Percentiles rank a stretch among this genome's conserved stretches.
Evolutionary conservation across 1,139 yeast species (phyloP).

Genomic region (Trichomonascaceae sp.): DNA sequence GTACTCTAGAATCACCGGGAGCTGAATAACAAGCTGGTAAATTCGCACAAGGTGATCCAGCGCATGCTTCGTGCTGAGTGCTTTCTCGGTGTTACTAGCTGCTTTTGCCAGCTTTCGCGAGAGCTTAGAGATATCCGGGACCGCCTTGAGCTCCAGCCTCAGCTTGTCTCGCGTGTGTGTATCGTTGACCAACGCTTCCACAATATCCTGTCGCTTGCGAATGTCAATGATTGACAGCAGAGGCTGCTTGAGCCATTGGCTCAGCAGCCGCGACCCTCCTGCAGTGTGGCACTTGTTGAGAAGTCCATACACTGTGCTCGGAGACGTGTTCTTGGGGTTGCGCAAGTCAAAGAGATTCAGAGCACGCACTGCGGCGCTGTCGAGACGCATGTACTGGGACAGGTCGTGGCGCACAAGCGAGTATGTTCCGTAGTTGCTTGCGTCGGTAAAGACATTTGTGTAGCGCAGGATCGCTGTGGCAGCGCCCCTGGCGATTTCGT

Average conservation of each 20-base stretch:
- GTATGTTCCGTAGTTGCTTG: slow-evolving; percentile 35
- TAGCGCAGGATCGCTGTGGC: slow-evolving; percentile 52
- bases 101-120: slow-evolving; percentile 48
- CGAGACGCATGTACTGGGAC: slow-evolving; percentile 72
- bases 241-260: slow-evolving; percentile 96
- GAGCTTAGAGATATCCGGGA: slow-evolving; percentile 74
- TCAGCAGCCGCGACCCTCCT: slow-evolving; percentile 72
- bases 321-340: slow-evolving; percentile 33
- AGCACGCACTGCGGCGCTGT: slow-evolving; percentile 80
- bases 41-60: slow-evolving; percentile 86
- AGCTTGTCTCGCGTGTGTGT: slow-evolving; percentile 45
- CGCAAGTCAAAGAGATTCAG: slow-evolving; percentile 61
- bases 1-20: slow-evolving; percentile 54
- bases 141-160: slow-evolving; percentile 52
- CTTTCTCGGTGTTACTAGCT: slow-evolving; percentile 27
- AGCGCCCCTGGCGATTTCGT: slow-evolving; percentile 37
- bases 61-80: neutral
- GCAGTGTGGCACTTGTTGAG: slow-evolving; percentile 77
- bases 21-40: slow-evolving; percentile 58
- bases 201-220: slow-evolving; percentile 55
- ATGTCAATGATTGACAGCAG: slow-evolving; percentile 51
- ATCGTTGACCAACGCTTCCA: slow-evolving; percentile 59
- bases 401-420: slow-evolving; percentile 55
- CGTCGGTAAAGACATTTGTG: slow-evolving; percentile 45
- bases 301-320: slow-evolving; percentile 62